These are phyloP conservation scores for Suhomyces ambrosiae DNA, from an alignment of 1,139 yeast genomes.

Conservation along the genomic window DNA sequence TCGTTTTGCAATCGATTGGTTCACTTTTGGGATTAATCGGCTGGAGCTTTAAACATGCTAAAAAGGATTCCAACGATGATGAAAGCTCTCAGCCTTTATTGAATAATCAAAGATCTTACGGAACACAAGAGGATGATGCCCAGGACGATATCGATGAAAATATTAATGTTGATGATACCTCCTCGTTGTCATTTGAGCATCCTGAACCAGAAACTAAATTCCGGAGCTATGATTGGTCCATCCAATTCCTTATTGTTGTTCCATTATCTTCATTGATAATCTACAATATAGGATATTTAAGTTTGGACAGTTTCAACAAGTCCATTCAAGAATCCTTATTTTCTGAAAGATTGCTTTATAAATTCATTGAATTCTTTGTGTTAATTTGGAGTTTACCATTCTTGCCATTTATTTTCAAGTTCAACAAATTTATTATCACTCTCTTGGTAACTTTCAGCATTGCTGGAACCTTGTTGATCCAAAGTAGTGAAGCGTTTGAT, in stretches of 20 bases:
- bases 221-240: slow-evolving; percentile 74
- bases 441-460: slow-evolving; percentile 37
- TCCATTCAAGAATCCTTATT: slow-evolving; percentile 64
- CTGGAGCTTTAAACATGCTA: slow-evolving; percentile 33
- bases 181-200: slow-evolving; percentile 19
- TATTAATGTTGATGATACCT: slow-evolving; percentile 15
- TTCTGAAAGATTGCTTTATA: slow-evolving; percentile 52
- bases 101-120: slow-evolving; percentile 23
- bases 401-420: slow-evolving; percentile 71
- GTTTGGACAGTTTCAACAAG: slow-evolving; percentile 66
- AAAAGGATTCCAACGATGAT: slow-evolving; percentile 14
- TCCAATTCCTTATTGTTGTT: slow-evolving; percentile 67
- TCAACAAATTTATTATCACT: slow-evolving; percentile 55
- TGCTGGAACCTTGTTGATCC: slow-evolving; percentile 39
- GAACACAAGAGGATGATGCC: slow-evolving; percentile 22
- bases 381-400: slow-evolving; percentile 55
- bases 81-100: slow-evolving; percentile 38
- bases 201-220: slow-evolving; percentile 30
- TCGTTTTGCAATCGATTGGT: slow-evolving; percentile 52
- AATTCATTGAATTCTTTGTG: slow-evolving; percentile 37
- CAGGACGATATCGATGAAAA: slow-evolving; percentile 17
- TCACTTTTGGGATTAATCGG: slow-evolving; percentile 58
- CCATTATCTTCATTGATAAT: slow-evolving; percentile 63
- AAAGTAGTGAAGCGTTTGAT: slow-evolving; percentile 55
- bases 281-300: slow-evolving; percentile 52